phyloP scores from a whole-genome alignment of 441 rosid species.

The Aleurites moluccanus region DNA sequence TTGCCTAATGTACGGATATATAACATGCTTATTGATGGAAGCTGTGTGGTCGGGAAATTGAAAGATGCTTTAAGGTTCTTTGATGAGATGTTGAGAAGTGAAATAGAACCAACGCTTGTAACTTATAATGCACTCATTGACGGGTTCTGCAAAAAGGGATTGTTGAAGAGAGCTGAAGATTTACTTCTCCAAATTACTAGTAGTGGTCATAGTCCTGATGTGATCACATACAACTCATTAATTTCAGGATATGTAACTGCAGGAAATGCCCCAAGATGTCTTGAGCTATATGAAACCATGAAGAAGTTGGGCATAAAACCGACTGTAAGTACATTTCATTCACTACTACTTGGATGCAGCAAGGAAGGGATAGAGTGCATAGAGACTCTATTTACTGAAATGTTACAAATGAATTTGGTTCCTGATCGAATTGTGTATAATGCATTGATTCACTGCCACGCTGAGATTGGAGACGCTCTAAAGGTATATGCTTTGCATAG shows the following conservation, averaged over 20 bases:
- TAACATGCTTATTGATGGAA: slow-evolving; percentile 67
- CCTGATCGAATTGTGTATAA: slow-evolving; percentile 62
- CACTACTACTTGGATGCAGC: slow-evolving; percentile 50
- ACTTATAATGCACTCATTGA: slow-evolving; percentile 71
- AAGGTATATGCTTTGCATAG: slow-evolving; percentile 47
- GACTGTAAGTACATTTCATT: slow-evolving; percentile 53
- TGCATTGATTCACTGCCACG: slow-evolving; percentile 52
- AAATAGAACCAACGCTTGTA: slow-evolving; percentile 48
- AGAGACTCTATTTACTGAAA: slow-evolving; percentile 53
- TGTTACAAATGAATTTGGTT: slow-evolving; percentile 44
- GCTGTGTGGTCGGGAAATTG: slow-evolving; percentile 51
- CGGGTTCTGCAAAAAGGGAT: slow-evolving; percentile 56
- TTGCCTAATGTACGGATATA: slow-evolving; percentile 60
- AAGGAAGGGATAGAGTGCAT: slow-evolving; percentile 44
- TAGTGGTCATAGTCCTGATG: slow-evolving; percentile 58
- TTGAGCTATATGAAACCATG: slow-evolving; percentile 61
- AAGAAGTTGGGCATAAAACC: slow-evolving; percentile 58
- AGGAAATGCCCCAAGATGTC: slow-evolving; percentile 53
- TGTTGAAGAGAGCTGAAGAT: slow-evolving; percentile 61
- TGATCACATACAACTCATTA: slow-evolving; percentile 65
- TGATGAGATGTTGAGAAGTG: slow-evolving; percentile 56
- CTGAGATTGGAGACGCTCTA: slow-evolving; percentile 44
- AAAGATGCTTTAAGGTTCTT: slow-evolving; percentile 58
- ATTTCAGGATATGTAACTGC: slow-evolving; percentile 58
- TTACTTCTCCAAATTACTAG: slow-evolving; percentile 44